phyloP scores from a whole-genome alignment of 768 basidiomycete genomes.

The Lyophyllum semitale region DNA sequence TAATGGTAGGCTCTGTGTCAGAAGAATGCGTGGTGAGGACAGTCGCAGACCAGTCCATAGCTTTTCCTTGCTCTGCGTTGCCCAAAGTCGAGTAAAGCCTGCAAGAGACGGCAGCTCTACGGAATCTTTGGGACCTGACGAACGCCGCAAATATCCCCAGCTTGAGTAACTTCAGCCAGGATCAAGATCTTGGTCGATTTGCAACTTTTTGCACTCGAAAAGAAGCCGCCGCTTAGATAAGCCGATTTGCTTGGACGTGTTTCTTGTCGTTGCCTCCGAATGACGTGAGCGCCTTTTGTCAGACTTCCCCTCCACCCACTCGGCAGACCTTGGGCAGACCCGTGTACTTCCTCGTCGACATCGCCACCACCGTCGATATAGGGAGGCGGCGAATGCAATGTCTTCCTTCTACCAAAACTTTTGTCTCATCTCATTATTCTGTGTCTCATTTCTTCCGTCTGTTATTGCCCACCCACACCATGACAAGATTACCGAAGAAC shows the following conservation, averaged over 20 bases:
- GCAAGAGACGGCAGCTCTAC: slow-evolving; percentile 5
- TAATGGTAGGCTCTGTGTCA: slow-evolving; percentile 81
- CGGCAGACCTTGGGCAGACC: not conserved
- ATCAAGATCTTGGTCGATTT: too few relatives aligned
- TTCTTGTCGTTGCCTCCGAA: not conserved
- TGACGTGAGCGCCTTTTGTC: slow-evolving; percentile 7
- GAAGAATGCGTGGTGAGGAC: slow-evolving; percentile 60
- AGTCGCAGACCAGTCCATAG: slow-evolving; percentile 65
- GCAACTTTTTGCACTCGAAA: too few relatives aligned
- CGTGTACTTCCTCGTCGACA: not conserved
- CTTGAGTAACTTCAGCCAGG: slow-evolving; percentile 2
- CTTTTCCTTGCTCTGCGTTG: slow-evolving; percentile 3
- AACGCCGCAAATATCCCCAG: slow-evolving; percentile 10
- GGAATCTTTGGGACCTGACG: slow-evolving; percentile 5
- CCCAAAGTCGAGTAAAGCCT: slow-evolving; percentile 8
- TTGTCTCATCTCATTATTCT: slow-evolving; percentile 10
- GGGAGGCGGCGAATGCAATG: slow-evolving; percentile 7
- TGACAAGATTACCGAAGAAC: slow-evolving; percentile 64
- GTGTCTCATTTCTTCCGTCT: slow-evolving; percentile 5
- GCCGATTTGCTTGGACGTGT: not conserved
- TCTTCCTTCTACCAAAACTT: slow-evolving; percentile 2
- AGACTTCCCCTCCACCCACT: slow-evolving; percentile 1
- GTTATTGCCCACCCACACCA: slow-evolving; percentile 63
- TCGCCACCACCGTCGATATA: not conserved
- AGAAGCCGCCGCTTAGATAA: not conserved